Percentiles rank a stretch among this genome's conserved stretches.
phyloP scores from a whole-genome alignment of 352 stramenopile species.

The Globisporangium emineosum region DNA sequence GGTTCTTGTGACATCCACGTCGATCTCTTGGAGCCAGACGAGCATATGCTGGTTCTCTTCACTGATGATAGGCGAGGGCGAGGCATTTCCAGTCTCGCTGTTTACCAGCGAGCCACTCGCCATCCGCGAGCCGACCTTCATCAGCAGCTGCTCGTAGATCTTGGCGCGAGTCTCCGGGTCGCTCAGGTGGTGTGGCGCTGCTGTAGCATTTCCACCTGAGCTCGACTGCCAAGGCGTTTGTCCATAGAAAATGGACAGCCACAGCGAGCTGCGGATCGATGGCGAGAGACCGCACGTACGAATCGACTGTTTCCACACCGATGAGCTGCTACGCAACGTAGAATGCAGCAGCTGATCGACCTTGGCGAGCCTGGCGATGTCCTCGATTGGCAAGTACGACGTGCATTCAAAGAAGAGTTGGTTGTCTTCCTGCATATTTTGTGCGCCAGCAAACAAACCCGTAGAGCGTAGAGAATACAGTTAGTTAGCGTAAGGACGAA shows the following conservation, averaged over 20 bases:
- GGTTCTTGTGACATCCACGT: constrained; percentile 76
- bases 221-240: constrained; percentile 39
- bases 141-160: constrained; percentile 70
- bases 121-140: constrained; percentile 50
- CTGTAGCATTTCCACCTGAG: background rate
- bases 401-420: constrained; percentile 37
- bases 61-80: constrained; percentile 10
- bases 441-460: background rate
- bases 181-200: constrained; percentile 42
- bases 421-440: constrained; percentile 24
- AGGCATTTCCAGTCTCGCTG: background rate
- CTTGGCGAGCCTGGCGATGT: constrained; percentile 40
- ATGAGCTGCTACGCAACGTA: constrained; percentile 27
- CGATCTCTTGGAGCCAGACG: constrained; percentile 77
- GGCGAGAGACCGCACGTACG: constrained; percentile 43
- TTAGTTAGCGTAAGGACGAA: too few relatives aligned
- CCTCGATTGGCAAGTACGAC: constrained; percentile 42
- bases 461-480: background rate
- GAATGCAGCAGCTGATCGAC: constrained; percentile 20
- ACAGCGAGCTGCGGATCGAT: constrained; percentile 51
- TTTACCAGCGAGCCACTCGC: constrained; percentile 21
- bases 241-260: constrained; percentile 66
- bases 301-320: constrained; percentile 76
- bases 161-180: constrained; percentile 27
- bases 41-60: constrained; percentile 54